Evolutionary conservation across 2,329 filamentous ascomycete genomes (phyloP).

Genomic region (Nakataea oryzae): DNA sequence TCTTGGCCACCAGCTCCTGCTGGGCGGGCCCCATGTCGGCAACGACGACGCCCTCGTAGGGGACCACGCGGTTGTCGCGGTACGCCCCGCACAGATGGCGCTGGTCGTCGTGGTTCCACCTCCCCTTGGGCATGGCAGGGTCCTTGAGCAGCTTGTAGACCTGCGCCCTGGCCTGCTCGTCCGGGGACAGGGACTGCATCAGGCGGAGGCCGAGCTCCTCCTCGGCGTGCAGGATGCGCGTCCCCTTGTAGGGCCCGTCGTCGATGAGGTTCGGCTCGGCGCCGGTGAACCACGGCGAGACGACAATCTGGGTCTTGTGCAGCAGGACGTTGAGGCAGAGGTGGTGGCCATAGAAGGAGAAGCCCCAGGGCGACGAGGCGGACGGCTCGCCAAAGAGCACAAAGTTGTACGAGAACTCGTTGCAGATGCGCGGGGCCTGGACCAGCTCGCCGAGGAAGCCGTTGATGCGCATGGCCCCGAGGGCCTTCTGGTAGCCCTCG

Average conservation of each 20-base stretch:
- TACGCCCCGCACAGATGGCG: slow-evolving; percentile 69
- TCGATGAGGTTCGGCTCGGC: slow-evolving; percentile 73
- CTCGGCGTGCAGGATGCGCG: slow-evolving; percentile 54
- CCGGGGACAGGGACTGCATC: slow-evolving; percentile 50
- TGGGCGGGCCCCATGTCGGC: slow-evolving; percentile 35
- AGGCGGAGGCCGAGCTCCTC: slow-evolving; percentile 54
- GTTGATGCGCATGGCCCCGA: slow-evolving; percentile 63
- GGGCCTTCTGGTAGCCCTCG: slow-evolving; percentile 61
- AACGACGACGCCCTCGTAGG: slow-evolving; percentile 58
- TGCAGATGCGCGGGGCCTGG: slow-evolving; percentile 51
- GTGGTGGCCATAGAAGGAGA: slow-evolving; percentile 69
- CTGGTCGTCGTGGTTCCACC: slow-evolving; percentile 77
- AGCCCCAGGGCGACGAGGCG: slow-evolving; percentile 53
- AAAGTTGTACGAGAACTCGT: slow-evolving; percentile 69
- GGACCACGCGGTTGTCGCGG: slow-evolving; percentile 66
- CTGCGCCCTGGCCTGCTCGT: slow-evolving; percentile 38
- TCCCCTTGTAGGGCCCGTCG: slow-evolving; percentile 49
- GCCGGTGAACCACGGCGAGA: slow-evolving; percentile 69
- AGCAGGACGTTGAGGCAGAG: slow-evolving; percentile 65
- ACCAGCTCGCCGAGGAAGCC: slow-evolving; percentile 64
- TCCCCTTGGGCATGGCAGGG: slow-evolving; percentile 52
- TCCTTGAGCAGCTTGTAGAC: slow-evolving; percentile 52
- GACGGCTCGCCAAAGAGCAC: slow-evolving; percentile 58
- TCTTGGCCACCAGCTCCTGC: slow-evolving; percentile 41
- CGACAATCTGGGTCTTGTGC: slow-evolving; percentile 51